Conservation (phyloP, 1,284 basidiomycete species). For the Flammula alnicola region DNA sequence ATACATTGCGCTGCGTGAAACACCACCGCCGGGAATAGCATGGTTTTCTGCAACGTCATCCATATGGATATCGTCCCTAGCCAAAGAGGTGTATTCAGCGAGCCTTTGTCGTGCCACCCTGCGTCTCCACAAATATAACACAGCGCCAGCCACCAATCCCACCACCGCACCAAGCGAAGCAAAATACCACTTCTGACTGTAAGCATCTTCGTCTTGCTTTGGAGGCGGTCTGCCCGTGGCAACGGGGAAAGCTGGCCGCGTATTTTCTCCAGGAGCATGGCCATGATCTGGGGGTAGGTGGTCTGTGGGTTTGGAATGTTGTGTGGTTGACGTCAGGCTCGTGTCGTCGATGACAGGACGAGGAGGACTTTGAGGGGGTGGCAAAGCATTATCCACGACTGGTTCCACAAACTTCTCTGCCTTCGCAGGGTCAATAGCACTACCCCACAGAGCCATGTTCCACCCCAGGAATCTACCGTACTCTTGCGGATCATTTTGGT, state of each 20-base stretch:
- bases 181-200: constrained; percentile 80
- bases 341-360: constrained; percentile 35
- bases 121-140: constrained; percentile 71
- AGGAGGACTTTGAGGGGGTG: constrained; percentile 41
- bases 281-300: constrained; percentile 87
- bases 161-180: constrained; percentile 69
- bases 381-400: constrained; percentile 56
- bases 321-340: constrained; percentile 55
- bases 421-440: constrained; percentile 74
- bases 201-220: constrained; percentile 52
- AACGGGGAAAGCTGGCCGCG: constrained; percentile 58
- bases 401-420: constrained; percentile 70
- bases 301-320: constrained; percentile 84
- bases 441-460: constrained; percentile 93
- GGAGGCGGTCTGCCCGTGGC: constrained; percentile 48
- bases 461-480: constrained; percentile 88
- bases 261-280: constrained; percentile 63
- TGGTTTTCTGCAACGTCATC: constrained; percentile 47
- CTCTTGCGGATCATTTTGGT: constrained; percentile 58
- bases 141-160: constrained; percentile 56
- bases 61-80: constrained; percentile 75
- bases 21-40: constrained; percentile 67
- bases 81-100: constrained; percentile 70
- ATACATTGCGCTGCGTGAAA: constrained; percentile 66
- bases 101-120: constrained; percentile 44